These are phyloP conservation scores for Clitoria ternatea DNA, from an alignment of 306 rosid species.

Conservation along the genomic window DNA sequence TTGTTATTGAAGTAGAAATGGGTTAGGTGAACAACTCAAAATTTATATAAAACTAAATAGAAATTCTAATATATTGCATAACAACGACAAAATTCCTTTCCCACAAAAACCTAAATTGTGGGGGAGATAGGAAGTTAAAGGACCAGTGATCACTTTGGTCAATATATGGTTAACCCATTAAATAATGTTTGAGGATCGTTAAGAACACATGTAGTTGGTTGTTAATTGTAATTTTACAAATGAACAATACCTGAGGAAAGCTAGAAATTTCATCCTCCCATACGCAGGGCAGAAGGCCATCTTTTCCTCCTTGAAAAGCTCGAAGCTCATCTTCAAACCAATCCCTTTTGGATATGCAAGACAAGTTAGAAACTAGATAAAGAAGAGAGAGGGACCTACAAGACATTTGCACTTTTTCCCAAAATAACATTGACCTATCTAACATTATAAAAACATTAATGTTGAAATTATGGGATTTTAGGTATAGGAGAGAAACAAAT, in stretches of 20 bases:
- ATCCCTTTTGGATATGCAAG: slow-evolving; percentile 64
- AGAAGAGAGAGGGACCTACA: neutral
- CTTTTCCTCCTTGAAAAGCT: slow-evolving; percentile 94
- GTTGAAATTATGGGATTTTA: too few species aligned
- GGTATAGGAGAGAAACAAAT: too few species aligned
- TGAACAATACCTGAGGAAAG: slow-evolving; percentile 76
- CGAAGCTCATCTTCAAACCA: slow-evolving; percentile 99
- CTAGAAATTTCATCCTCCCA: slow-evolving; percentile 90
- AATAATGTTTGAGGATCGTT: neutral
- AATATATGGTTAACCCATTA: neutral
- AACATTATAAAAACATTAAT: too few species aligned
- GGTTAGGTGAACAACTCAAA: slow-evolving; percentile 10
- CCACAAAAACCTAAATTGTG: too few species aligned
- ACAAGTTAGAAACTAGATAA: slow-evolving; percentile 14
- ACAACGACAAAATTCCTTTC: neutral
- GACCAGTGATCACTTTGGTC: neutral
- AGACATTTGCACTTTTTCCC: neutral
- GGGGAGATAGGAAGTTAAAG: too few species aligned
- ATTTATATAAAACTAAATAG: neutral
- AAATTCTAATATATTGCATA: slow-evolving; percentile 8
- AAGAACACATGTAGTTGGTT: neutral
- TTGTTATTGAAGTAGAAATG: slow-evolving; percentile 31
- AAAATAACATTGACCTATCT: neutral
- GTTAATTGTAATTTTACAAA: slow-evolving; percentile 3
- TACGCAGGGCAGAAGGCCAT: slow-evolving; percentile 79